These are phyloP conservation scores for Epichloe amarillans DNA, from an alignment of 2,329 filamentous ascomycete species.

Conservation along the genomic window DNA sequence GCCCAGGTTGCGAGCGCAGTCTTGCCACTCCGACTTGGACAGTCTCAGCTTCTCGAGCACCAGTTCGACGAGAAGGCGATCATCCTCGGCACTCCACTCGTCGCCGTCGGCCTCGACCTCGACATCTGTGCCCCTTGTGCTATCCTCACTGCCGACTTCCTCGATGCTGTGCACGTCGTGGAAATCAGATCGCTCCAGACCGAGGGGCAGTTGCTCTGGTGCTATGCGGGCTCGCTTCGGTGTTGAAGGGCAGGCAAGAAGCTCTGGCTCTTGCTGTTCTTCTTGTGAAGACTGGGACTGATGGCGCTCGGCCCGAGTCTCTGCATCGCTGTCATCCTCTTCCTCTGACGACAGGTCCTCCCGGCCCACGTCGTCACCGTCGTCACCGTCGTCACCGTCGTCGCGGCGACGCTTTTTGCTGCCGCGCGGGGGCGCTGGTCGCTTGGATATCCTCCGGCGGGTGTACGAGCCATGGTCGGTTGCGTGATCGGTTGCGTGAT, in stretches of 20 bases:
- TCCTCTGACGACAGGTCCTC: slow-evolving; percentile 19
- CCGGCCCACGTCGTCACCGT: slow-evolving; percentile 33
- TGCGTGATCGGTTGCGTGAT: slow-evolving; percentile 16
- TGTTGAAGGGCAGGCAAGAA: slow-evolving; percentile 29
- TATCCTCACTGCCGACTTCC: slow-evolving; percentile 13
- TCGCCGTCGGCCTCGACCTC: slow-evolving; percentile 32
- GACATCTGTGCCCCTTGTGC: slow-evolving; percentile 22
- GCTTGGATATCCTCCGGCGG: slow-evolving; percentile 39
- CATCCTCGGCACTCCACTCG: slow-evolving; percentile 49
- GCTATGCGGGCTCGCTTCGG: slow-evolving; percentile 48
- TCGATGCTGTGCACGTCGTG: slow-evolving; percentile 32
- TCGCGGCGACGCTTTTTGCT: slow-evolving; percentile 40
- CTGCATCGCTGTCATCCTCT: slow-evolving; percentile 24
- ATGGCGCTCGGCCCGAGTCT: slow-evolving; percentile 13
- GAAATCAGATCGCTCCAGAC: slow-evolving; percentile 45
- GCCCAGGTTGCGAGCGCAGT: slow-evolving; percentile 50
- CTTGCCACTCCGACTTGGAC: slow-evolving; percentile 52
- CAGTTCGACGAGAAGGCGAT: slow-evolving; percentile 52
- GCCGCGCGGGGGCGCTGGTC: slow-evolving; percentile 31
- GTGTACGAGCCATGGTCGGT: slow-evolving; percentile 18
- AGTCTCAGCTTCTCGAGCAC: slow-evolving; percentile 54
- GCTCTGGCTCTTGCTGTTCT: background rate
- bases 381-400: slow-evolving; percentile 30
- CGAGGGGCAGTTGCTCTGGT: slow-evolving; percentile 45
- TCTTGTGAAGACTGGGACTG: background rate